phyloP scores from a whole-genome alignment of 2,329 filamentous ascomycete genomes.

The Diaporthe humulicola region DNA sequence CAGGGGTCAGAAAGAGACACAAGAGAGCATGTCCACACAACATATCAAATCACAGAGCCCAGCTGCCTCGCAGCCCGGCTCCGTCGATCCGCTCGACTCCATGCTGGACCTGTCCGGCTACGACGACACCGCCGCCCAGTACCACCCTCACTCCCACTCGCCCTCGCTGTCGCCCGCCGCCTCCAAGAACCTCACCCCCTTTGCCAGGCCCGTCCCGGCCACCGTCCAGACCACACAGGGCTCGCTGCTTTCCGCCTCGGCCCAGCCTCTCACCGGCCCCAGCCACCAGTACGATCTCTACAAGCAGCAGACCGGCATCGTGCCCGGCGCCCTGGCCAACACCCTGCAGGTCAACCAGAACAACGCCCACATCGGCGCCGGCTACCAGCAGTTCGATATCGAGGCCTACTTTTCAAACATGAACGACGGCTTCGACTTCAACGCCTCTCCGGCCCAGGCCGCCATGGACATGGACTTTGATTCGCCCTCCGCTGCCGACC shows the following conservation, averaged over 20 bases:
- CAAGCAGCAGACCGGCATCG: constrained; percentile 94
- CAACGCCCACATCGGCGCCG: constrained; percentile 62
- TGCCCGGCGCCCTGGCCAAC: constrained; percentile 84
- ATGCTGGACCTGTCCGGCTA: constrained; percentile 74
- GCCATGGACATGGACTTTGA: constrained; percentile 79
- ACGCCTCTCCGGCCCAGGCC: constrained; percentile 72
- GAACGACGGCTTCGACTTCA: constrained; percentile 80
- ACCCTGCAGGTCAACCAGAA: constrained; percentile 82
- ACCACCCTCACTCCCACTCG: constrained; percentile 54
- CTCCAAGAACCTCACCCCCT: constrained; percentile 61
- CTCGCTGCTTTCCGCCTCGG: constrained; percentile 61
- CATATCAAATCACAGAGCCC: constrained; percentile 45
- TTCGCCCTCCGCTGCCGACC: constrained; percentile 64
- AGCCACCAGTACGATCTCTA: constrained; percentile 97
- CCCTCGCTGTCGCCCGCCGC: constrained; percentile 70
- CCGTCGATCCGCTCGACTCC: constrained; percentile 67
- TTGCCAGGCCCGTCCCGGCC: constrained; percentile 64
- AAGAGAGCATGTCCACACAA: constrained; percentile 42
- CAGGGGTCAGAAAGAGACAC: constrained; percentile 6
- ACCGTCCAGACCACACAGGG: constrained; percentile 60
- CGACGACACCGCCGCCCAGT: constrained; percentile 62
- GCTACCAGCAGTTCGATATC: constrained; percentile 63
- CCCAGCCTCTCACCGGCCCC: constrained; percentile 78
- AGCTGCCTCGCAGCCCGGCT: constrained; percentile 50
- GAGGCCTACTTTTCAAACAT: constrained; percentile 65